Evolutionary conservation across 441 rosid genomes (phyloP).

Genomic region (Pelargonium fulgidum): DNA sequence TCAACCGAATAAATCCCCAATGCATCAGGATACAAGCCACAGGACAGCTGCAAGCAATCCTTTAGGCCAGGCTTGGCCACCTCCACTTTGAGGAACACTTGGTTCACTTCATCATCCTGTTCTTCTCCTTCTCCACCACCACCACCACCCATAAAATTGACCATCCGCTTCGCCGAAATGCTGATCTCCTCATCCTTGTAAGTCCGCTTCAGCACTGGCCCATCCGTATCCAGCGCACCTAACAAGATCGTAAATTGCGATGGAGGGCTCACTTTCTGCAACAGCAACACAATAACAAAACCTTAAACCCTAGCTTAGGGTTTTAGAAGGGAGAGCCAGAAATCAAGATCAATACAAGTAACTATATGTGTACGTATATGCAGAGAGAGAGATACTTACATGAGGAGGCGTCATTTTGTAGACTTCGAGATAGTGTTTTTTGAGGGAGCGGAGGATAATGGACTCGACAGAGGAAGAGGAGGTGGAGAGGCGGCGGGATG

Average conservation of each 20-base stretch:
- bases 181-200: slow-evolving; percentile 60
- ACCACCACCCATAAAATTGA: slow-evolving; percentile 24
- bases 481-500: slow-evolving; percentile 23
- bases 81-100: slow-evolving; percentile 71
- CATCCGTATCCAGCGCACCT: slow-evolving; percentile 38
- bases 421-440: slow-evolving; percentile 74
- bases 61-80: slow-evolving; percentile 58
- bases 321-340: too few relatives aligned
- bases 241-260: slow-evolving; percentile 49
- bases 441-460: slow-evolving; percentile 78
- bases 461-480: slow-evolving; percentile 57
- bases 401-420: slow-evolving; percentile 93
- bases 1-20: slow-evolving; percentile 76
- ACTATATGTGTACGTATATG: too few relatives aligned
- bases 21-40: slow-evolving; percentile 84
- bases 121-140: too few relatives aligned
- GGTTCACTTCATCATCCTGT: slow-evolving; percentile 55
- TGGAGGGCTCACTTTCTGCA: slow-evolving; percentile 76
- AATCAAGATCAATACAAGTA: background rate
- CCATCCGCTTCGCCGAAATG: slow-evolving; percentile 55
- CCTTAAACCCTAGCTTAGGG: too few relatives aligned
- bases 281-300: background rate
- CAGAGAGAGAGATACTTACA: slow-evolving; percentile 26
- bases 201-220: slow-evolving; percentile 59
- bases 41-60: slow-evolving; percentile 58